Base-by-base conservation (phyloP, 2,329 filamentous ascomycete genomes). In the Venturia nashicola region DNA sequence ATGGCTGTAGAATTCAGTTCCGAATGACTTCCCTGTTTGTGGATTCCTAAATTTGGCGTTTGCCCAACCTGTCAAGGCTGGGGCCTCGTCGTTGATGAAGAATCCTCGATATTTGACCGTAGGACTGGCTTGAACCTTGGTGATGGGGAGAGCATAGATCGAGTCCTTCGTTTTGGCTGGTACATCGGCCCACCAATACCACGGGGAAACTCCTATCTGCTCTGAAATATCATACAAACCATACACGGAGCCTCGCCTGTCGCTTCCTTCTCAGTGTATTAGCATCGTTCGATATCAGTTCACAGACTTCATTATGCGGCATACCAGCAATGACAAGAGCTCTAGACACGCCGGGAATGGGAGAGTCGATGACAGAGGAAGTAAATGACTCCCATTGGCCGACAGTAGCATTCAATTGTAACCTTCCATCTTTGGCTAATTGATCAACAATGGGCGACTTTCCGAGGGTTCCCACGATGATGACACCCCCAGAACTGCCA, bases 181-280 rank as follows among this genome's bases (percentile, higher is more conserved):
- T 1, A 86, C 82, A 70, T 88, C 86, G 6, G 86, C 84, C 78
- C 83, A 88, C 76, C 81, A 88, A 73, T 88, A 82, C 84, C 85
- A 88, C 68, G 85, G 86, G 40, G 83, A 87, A 14, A 90, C 86
- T 34, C 87, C 87, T 65, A 90, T 89, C 71, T 90, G 86, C 73
- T 89, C 86, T 27, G 84, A 87, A 59, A 90, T 73, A 67, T 87
- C 86, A 74, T 90, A 90, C 23, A 88, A 76, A 12, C 87, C 87
- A 68, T 82, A 90, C 63, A 90, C 88, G 2, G 85, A 83, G 16
- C 85, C 86, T 66, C 86, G 78, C 63, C 83, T 82, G 71, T 90
- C 86, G 69, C 83, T 86, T 12, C 85, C 71, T 71, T 43, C 16
- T 5, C 32, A 18, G 34, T 34, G 14, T 2, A 27, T 67, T 14